Conservation (phyloP, 164 flowering plant species). For the Nymphaea thermarum region DNA sequence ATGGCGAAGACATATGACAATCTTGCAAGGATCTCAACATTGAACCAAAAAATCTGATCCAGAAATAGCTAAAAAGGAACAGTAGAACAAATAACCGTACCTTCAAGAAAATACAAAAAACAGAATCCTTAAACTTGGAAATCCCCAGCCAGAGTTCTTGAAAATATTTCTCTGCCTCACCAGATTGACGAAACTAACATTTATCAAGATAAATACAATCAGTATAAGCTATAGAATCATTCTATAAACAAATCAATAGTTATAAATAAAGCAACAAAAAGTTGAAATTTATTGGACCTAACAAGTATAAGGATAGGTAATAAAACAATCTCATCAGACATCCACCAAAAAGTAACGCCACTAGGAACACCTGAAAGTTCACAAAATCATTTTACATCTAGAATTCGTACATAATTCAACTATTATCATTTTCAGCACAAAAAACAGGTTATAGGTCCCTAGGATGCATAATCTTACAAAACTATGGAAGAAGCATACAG, state of each 20-base stretch:
- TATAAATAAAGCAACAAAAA: background rate
- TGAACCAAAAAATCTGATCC: no score
- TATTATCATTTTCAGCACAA: no score
- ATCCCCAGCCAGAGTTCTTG: constrained; percentile 81
- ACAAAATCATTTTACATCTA: no score
- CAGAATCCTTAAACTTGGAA: constrained; percentile 67
- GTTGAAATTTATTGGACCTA: background rate
- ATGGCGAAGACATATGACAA: no score
- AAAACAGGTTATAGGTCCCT: no score
- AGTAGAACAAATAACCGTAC: constrained; percentile 20
- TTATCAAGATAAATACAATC: background rate
- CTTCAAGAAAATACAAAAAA: constrained; percentile 46
- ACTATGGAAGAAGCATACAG: no score
- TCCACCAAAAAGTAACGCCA: background rate
- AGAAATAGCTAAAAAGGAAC: background rate
- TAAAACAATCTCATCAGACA: background rate
- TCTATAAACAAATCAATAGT: background rate
- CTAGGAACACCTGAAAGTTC: background rate
- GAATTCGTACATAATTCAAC: no score
- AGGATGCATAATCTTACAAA: no score
- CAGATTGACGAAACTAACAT: constrained; percentile 52
- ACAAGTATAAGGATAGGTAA: background rate
- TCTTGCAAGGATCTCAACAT: no score
- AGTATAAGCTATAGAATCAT: background rate
- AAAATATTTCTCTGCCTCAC: constrained; percentile 74